Evolutionary conservation across 1,284 basidiomycete genomes (phyloP).

Genomic region (Microbotryum lychnidis-dioicae): DNA sequence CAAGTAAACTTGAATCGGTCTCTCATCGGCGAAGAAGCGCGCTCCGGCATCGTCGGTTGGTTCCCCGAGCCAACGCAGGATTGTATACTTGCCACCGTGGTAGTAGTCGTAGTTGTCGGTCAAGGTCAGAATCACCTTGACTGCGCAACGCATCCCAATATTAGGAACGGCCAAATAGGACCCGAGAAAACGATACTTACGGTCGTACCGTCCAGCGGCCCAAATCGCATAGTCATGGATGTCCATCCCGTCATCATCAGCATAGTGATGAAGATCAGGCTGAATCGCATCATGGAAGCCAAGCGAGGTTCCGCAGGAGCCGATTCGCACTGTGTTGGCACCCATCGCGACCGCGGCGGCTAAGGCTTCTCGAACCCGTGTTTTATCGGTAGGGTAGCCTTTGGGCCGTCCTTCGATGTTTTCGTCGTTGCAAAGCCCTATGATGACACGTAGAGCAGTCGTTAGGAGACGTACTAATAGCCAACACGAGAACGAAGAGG

Average conservation of each 20-base stretch:
- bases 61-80: constrained; percentile 3
- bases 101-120: constrained; percentile 8
- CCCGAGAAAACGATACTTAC: too few relatives aligned
- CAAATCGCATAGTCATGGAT: constrained; percentile 15
- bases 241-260: neutral
- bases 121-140: constrained; percentile 8
- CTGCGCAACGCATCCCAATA: neutral
- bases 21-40: constrained; percentile 12
- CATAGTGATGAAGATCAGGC: too few relatives aligned
- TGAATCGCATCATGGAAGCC: neutral
- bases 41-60: constrained; percentile 4
- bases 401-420: neutral
- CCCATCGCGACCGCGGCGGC: constrained; percentile 28
- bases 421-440: constrained; percentile 19
- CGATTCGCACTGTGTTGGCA: constrained; percentile 12
- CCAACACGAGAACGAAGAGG: neutral
- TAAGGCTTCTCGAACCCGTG: constrained; percentile 18
- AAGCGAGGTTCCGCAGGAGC: constrained; percentile 16
- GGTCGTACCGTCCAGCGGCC: constrained; percentile 21
- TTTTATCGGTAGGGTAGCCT: constrained; percentile 19
- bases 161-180: too few relatives aligned
- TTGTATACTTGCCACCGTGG: constrained; percentile 20
- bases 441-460: too few relatives aligned
- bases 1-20: constrained; percentile 2
- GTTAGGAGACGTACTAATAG: too few relatives aligned